phyloP scores from a whole-genome alignment of 371 early-diverging fungal genomes.

The Furculomyces boomerangus region DNA sequence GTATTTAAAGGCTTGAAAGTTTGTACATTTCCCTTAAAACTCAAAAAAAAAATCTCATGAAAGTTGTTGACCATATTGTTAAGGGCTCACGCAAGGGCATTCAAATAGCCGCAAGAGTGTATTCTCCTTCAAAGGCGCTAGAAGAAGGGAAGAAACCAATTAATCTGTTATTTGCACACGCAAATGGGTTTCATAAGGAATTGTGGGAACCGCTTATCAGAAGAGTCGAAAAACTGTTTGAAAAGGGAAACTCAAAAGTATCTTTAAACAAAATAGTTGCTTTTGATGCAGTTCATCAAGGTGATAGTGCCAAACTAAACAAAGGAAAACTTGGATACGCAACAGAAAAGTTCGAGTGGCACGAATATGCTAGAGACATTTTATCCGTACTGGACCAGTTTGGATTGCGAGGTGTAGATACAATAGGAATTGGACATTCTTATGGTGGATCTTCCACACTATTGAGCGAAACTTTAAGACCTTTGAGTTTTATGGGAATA shows the following conservation, averaged over 20 bases:
- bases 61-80: too few relatives aligned
- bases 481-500: neutral
- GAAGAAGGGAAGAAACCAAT: conserved; percentile 3
- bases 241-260: conserved; percentile 4
- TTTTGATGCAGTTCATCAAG: conserved; percentile 17
- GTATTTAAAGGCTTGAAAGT: too few relatives aligned
- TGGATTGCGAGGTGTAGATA: neutral
- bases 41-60: too few relatives aligned
- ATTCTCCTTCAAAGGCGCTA: too few relatives aligned
- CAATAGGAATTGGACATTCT: conserved; percentile 18
- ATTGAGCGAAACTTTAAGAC: conserved; percentile 9
- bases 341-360: conserved; percentile 8
- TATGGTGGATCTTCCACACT: conserved; percentile 18
- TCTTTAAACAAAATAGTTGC: conserved; percentile 10
- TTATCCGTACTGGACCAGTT: conserved; percentile 11
- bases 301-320: conserved; percentile 16
- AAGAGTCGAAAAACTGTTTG: neutral
- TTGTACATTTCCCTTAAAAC: too few relatives aligned
- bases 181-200: conserved; percentile 25
- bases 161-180: conserved; percentile 15
- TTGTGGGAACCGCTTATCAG: conserved; percentile 19
- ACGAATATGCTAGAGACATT: conserved; percentile 12
- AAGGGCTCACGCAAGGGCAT: too few relatives aligned
- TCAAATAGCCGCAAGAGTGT: too few relatives aligned
- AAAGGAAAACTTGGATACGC: neutral